A percentile compares a stretch with the other conserved stretches of the same genome.
Evolutionary conservation across 108 stramenopile species (phyloP).

Genomic region (Tribonema minus): DNA sequence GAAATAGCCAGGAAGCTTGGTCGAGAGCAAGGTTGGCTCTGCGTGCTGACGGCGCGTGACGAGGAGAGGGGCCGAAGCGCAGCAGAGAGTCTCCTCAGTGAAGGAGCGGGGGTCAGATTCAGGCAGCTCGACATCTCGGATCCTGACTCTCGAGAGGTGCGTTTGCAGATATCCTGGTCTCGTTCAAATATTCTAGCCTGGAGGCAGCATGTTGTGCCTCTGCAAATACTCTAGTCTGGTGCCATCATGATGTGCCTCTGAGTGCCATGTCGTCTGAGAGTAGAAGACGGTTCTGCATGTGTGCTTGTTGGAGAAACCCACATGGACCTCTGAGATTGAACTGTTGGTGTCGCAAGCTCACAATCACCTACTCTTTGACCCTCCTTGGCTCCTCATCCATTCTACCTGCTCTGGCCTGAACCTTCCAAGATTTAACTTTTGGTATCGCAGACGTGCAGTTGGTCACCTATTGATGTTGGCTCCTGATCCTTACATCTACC

Average conservation of each 20-base stretch:
- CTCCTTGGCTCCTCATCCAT: background rate
- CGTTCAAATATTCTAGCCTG: background rate
- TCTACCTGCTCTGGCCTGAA: background rate
- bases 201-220: background rate
- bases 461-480: background rate
- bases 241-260: background rate
- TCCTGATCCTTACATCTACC: background rate
- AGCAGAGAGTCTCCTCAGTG: background rate
- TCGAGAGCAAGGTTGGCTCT: background rate
- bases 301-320: background rate
- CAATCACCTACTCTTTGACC: background rate
- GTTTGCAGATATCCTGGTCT: too few species aligned
- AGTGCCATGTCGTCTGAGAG: too few species aligned
- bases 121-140: slow-evolving; percentile 28
- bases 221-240: background rate
- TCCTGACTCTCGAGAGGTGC: slow-evolving; percentile 4
- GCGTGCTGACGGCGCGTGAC: slow-evolving; percentile 13
- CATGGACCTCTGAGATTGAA: background rate
- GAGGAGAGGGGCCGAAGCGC: background rate
- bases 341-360: too few species aligned
- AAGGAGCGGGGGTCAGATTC: background rate
- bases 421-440: background rate
- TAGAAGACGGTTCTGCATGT: too few species aligned
- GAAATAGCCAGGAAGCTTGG: slow-evolving; percentile 19
- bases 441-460: background rate